Evolutionary conservation across 225 moss, liverwort and hornwort genomes (phyloP).

Genomic region (Marchantia paleacea): DNA sequence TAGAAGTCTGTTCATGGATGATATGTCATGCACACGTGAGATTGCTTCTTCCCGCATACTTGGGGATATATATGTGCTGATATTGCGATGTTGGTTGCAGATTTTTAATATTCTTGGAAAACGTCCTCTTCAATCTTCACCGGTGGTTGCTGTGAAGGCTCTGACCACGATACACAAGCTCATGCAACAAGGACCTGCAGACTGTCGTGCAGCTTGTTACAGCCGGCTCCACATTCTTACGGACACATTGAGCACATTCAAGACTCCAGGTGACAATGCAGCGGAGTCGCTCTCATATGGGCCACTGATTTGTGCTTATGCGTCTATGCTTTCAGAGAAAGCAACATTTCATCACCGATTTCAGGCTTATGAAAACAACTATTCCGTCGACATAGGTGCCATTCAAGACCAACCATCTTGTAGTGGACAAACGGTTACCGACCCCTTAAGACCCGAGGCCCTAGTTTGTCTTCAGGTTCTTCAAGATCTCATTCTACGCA

Average conservation of each 20-base stretch:
- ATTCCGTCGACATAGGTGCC: slow-evolving; percentile 32
- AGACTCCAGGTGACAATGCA: slow-evolving; percentile 11
- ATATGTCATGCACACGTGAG: neutral
- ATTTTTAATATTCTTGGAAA: slow-evolving; percentile 43
- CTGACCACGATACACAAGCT: slow-evolving; percentile 45
- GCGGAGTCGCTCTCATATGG: slow-evolving; percentile 17
- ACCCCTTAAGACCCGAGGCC: slow-evolving; percentile 19
- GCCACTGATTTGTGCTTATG: slow-evolving; percentile 31
- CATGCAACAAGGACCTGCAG: slow-evolving; percentile 42
- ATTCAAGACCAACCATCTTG: slow-evolving; percentile 10
- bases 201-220: slow-evolving; percentile 30
- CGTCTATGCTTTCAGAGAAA: slow-evolving; percentile 39
- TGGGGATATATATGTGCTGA: too few relatives aligned
- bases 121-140: slow-evolving; percentile 41
- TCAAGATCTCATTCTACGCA: slow-evolving; percentile 31
- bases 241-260: slow-evolving; percentile 23
- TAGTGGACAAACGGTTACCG: slow-evolving; percentile 7
- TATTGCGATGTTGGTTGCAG: slow-evolving; percentile 22
- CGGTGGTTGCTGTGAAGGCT: slow-evolving; percentile 36
- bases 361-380: slow-evolving; percentile 42
- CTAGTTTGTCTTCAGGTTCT: slow-evolving; percentile 38
- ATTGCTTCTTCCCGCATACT: neutral
- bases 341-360: slow-evolving; percentile 40
- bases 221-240: slow-evolving; percentile 25
- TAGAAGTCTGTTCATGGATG: neutral